Evolutionary conservation across 768 basidiomycete genomes (phyloP), one percentile per base, ranked within the genome.

Genomic region (Boletus speciosus): DNA sequence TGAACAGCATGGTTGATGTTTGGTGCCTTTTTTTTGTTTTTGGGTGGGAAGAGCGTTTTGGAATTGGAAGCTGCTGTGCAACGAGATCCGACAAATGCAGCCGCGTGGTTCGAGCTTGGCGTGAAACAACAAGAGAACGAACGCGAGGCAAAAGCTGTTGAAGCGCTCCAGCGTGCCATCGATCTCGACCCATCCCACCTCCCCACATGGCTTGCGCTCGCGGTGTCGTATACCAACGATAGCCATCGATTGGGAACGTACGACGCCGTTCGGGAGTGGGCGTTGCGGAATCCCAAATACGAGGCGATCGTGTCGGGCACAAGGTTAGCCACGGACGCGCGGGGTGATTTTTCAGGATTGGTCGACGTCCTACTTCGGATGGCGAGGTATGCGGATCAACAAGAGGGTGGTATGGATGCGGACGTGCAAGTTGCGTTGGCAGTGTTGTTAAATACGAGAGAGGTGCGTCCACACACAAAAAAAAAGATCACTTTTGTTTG

Each of bases 101-200:
- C 72, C 35, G 87, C 86, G 9, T 99, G 97, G 97, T 95, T 82
- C 66, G 82, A 88, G 60, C 85, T 98, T 47, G 97, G 97, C 25
- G 86, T 99, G 46, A 94, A 91, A 71, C 97, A 98, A 66, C 97
- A 99, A 70, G 95, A 97, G 72, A 97, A 95, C 67, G 97, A 99
- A 70, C 85, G 95, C 15, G 97, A 99, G 72, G 79, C 81, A 8
- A 86, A 92, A 62, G 97, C 97, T 5, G 81, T 98, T 39, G 79
- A 85, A 51, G 97, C 97, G 2, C 79, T 99, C 19, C 75, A 79
- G 46, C 86, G 86, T 51, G 86, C 93, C 10, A 74, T 93, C 47
- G 84, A 89, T 56, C 81, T 98, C 35, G 88, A 96, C 61, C 85
- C 93, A 3, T 67, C 78, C 3, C 81, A 88, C 61, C 76, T 90